Conservation (phyloP, 306 rosid genomes). For the Dicorynia guianensis region DNA sequence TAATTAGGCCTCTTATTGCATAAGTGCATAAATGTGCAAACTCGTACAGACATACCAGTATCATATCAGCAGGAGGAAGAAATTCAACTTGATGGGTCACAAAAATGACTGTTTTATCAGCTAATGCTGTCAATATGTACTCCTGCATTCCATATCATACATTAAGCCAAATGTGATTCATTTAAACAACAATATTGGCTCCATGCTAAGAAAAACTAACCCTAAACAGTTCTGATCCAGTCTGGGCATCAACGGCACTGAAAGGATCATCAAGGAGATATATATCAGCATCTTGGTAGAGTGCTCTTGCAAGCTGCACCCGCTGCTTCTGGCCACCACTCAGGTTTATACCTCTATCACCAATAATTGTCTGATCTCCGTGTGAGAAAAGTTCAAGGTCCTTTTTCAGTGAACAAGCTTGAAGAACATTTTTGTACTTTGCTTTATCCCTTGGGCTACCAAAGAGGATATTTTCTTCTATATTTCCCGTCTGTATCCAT, state of each 20-base stretch:
- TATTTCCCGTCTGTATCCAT: constrained; percentile 94
- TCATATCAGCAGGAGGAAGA: constrained; percentile 81
- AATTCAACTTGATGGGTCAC: constrained; percentile 96
- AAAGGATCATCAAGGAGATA: constrained; percentile 95
- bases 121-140: constrained; percentile 75
- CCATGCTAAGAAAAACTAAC: constrained; percentile 45
- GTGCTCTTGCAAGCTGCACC: constrained; percentile 95
- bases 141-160: constrained; percentile 64
- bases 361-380: constrained; percentile 94
- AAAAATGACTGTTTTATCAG: constrained; percentile 77
- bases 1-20: neutral
- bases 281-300: constrained; percentile 89
- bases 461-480: constrained; percentile 91
- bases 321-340: constrained; percentile 99
- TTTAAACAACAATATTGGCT: neutral
- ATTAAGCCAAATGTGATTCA: constrained; percentile 33
- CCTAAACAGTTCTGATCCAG: constrained; percentile 83
- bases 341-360: constrained; percentile 93
- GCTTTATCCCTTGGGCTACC: constrained; percentile 84
- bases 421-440: constrained; percentile 81
- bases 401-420: constrained; percentile 89
- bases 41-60: constrained; percentile 46
- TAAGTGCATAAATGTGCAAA: constrained; percentile 7
- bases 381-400: constrained; percentile 90
- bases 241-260: constrained; percentile 95